phyloP scores from a whole-genome alignment of 805 yeast species.

The Cyberlindnera japonica region DNA sequence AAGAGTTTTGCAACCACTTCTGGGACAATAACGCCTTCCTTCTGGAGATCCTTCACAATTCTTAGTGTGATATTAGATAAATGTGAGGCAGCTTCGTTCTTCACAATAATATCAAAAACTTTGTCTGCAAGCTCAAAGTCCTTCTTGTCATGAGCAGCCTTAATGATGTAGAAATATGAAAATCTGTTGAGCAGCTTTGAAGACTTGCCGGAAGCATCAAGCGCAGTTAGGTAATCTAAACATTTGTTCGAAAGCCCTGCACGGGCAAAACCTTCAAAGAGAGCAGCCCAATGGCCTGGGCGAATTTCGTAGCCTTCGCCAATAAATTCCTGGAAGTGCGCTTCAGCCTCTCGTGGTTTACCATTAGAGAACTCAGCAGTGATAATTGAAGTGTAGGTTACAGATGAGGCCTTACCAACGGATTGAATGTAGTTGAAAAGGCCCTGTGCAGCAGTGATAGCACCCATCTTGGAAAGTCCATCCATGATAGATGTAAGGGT shows the following conservation, averaged over 20 bases:
- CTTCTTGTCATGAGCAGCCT: conserved; percentile 14
- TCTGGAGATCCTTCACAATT: conserved; percentile 9
- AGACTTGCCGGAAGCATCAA: conserved; percentile 5
- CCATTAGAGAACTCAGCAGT: conserved; percentile 44
- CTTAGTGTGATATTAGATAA: conserved; percentile 10
- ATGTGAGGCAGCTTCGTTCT: conserved; percentile 1
- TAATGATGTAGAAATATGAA: conserved; percentile 21
- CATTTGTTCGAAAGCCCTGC: conserved; percentile 13
- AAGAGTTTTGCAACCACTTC: conserved; percentile 10
- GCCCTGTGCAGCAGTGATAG: conserved; percentile 48
- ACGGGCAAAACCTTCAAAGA: conserved; percentile 25
- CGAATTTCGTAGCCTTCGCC: conserved; percentile 10
- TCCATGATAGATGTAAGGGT: conserved; percentile 52
- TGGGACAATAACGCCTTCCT: conserved; percentile 18
- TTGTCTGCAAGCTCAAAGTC: conserved; percentile 22
- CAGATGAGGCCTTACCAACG: conserved; percentile 32
- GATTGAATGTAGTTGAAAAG: conserved; percentile 41
- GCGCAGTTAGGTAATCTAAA: conserved; percentile 15
- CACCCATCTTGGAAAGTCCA: conserved; percentile 46
- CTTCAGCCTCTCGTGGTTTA: conserved; percentile 36
- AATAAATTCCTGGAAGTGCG: conserved; percentile 33
- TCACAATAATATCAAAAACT: conserved; percentile 14
- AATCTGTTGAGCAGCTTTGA: conserved; percentile 14
- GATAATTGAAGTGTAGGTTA: conserved; percentile 44
- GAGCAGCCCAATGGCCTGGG: conserved; percentile 23